Percentiles rank a stretch among this genome's conserved stretches.
Conservation (phyloP, 345 rosid species). For the Microthlaspi erraticum region DNA sequence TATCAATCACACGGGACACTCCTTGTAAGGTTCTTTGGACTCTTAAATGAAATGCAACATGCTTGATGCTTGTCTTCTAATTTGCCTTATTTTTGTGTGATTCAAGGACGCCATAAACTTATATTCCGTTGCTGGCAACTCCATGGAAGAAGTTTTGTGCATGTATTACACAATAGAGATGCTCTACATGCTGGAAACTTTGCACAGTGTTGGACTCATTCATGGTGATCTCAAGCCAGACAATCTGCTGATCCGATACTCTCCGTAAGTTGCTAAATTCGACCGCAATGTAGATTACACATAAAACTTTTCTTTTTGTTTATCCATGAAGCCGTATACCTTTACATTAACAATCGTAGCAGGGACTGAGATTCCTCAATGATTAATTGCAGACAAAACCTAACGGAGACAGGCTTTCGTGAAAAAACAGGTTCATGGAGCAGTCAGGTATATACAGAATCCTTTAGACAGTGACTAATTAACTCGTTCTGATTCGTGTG, state of each 20-base stretch:
- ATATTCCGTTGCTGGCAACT: slow-evolving; percentile 65
- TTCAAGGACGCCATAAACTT: slow-evolving; percentile 94
- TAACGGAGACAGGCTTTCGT: slow-evolving; percentile 57
- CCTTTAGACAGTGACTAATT: slow-evolving; percentile 9
- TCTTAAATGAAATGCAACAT: slow-evolving; percentile 8
- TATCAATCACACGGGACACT: slow-evolving; percentile 87
- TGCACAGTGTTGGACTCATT: slow-evolving; percentile 84
- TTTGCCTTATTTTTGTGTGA: slow-evolving; percentile 7
- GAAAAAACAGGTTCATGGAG: slow-evolving; percentile 72
- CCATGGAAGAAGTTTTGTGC: slow-evolving; percentile 90
- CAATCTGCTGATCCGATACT: slow-evolving; percentile 77
- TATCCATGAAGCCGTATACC: slow-evolving; percentile 7
- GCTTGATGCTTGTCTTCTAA: slow-evolving; percentile 5
- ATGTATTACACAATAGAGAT: slow-evolving; percentile 91
- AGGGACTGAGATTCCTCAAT: slow-evolving; percentile 21
- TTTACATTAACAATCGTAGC: not conserved
- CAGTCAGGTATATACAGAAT: slow-evolving; percentile 70
- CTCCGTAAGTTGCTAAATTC: slow-evolving; percentile 58
- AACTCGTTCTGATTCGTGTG: slow-evolving; percentile 15
- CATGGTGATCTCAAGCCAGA: slow-evolving; percentile 99
- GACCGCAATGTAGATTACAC: not conserved
- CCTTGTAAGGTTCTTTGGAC: slow-evolving; percentile 57
- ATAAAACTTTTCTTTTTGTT: not conserved
- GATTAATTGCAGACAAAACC: slow-evolving; percentile 59
- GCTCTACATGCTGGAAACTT: slow-evolving; percentile 84